Evolutionary conservation across 148 eudicot species (phyloP), one percentile per base, ranked within the genome.

Genomic region (Vaccinium vitisidaea): DNA sequence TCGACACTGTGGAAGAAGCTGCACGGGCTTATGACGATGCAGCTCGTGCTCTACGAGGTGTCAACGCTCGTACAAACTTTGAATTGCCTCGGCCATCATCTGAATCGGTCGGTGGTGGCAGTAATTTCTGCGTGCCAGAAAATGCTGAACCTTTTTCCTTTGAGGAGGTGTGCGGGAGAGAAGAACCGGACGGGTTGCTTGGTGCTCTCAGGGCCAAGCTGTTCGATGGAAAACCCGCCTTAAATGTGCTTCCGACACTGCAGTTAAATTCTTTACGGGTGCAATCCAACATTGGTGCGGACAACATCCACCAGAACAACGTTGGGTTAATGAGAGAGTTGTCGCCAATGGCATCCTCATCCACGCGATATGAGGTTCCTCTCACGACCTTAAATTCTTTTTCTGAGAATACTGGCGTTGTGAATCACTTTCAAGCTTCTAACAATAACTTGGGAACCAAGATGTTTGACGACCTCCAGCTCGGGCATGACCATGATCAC

Each of bases 151-250:
- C 88, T 9, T 86, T 86, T 61, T 88, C 90, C 8, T 88, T 88
- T 16, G 88, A 88, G 75, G 88, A 84, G 65, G 79, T 76, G 10
- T 83, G 90, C 6, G 81, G 84, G 16, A 74, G 67, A 0, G 90
- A 83, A 53, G 88, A 88, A 59, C 59, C 84, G 2, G 88, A 83
- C 5, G 88, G 90, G 19, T 78, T 88, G 75, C 56, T 85, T 2
- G 88, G 88, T 23, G 88, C 90, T 1, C 84, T 88, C 36, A 86
- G 77, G 83, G 87, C 88, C 14, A 88, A 88, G 85, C 82, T 88
- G n/a, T 88, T 77, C 36, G 82, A 82, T 39, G 71, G 77, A 2
- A 82, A 77, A 69, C 67, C 25, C 48, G 7, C 10, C 23, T 18
- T 46, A 27, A 59, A 21, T 23, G 52, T 30, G 32, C 25, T 27